Evolutionary conservation across 192 early-diverging fungal genomes (phyloP), one percentile per base, ranked within the genome.

Genomic region (Backusella tarrabulga): DNA sequence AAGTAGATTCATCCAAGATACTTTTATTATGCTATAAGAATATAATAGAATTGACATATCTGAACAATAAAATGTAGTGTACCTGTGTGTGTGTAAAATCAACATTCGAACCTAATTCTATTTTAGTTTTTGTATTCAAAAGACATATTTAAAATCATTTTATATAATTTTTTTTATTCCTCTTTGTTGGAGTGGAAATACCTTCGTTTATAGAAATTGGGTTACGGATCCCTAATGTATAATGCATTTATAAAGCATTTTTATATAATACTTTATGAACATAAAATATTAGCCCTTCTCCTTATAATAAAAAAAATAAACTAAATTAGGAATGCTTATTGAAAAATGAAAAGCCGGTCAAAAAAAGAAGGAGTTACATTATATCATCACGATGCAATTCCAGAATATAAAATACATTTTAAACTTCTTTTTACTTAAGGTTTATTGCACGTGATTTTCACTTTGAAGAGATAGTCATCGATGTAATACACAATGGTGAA

Each of bases 301-400:
- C 11, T 8, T 11, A 52, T 17, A 50, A 11, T 21, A 54, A 21
- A 23, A 23, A 23, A 60, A 60, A 60, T 60, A 60, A 12, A 60
- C 54, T 26, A 60, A 23, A 60, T 60, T 60, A 26, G 54, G 54
- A 60, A 60, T 60, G 54, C 11, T 60, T 7, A 38, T 11, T 60
- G 54, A 60, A 60, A 60, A 60, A 60, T 60, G 54, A 60, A 60
- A 60, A 26, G 54, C 54, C 7, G 54, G 54, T 60, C 54, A 60
- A 26, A 60, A 26, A 60, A 21, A 60, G 11, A 60, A 60, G 54
- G 11, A 8, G 54, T 8, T 9, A 1, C 8, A 60, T 23, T 11
- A 1, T 23, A 60, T 60, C 54, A 60, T 60, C 21, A 60, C 54
- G 54, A 60, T 11, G 54, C 11, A 26, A 23, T 60, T 60, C 54